Conservation (phyloP, 2,329 filamentous ascomycete species). For the Ophiostoma fasciatum region DNA sequence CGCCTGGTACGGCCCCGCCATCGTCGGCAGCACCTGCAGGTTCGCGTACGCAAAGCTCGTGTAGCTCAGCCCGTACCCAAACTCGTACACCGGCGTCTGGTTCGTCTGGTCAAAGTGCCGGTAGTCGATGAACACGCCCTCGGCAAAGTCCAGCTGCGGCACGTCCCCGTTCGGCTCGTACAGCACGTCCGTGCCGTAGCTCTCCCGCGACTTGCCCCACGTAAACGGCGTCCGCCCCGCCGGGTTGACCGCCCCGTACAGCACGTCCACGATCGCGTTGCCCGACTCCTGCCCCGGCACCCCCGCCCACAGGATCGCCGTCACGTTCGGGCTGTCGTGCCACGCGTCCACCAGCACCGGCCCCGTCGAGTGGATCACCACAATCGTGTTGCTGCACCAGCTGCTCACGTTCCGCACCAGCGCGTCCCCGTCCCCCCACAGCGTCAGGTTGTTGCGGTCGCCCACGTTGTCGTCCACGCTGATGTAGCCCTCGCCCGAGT, state of each 20-base stretch:
- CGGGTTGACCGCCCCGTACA: slow-evolving; percentile 69
- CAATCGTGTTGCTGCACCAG: slow-evolving; percentile 74
- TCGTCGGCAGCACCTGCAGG: slow-evolving; percentile 34
- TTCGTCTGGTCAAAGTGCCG: slow-evolving; percentile 55
- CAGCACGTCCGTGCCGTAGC: slow-evolving; percentile 55
- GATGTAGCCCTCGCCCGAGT: slow-evolving; percentile 64
- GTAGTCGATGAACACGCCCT: slow-evolving; percentile 75
- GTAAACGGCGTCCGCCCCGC: slow-evolving; percentile 68
- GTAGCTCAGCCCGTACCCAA: slow-evolving; percentile 69
- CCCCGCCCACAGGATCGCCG: slow-evolving; percentile 71
- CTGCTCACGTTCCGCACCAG: slow-evolving; percentile 69
- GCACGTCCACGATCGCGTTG: slow-evolving; percentile 63
- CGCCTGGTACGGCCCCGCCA: slow-evolving; percentile 38
- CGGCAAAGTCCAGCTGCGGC: slow-evolving; percentile 59
- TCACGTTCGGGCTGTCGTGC: slow-evolving; percentile 63
- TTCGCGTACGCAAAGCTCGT: slow-evolving; percentile 65
- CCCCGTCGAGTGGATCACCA: slow-evolving; percentile 76
- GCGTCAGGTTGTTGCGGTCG: slow-evolving; percentile 79
- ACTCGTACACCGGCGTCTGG: slow-evolving; percentile 60
- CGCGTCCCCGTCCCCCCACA: slow-evolving; percentile 71
- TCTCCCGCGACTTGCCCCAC: slow-evolving; percentile 50
- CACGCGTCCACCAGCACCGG: slow-evolving; percentile 64
- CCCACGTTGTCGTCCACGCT: slow-evolving; percentile 37
- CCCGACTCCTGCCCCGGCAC: slow-evolving; percentile 74
- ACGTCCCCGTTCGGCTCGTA: slow-evolving; percentile 46